Conservation (phyloP, 192 early-diverging fungal species). For the Gaertneriomyces semiglobifer region DNA sequence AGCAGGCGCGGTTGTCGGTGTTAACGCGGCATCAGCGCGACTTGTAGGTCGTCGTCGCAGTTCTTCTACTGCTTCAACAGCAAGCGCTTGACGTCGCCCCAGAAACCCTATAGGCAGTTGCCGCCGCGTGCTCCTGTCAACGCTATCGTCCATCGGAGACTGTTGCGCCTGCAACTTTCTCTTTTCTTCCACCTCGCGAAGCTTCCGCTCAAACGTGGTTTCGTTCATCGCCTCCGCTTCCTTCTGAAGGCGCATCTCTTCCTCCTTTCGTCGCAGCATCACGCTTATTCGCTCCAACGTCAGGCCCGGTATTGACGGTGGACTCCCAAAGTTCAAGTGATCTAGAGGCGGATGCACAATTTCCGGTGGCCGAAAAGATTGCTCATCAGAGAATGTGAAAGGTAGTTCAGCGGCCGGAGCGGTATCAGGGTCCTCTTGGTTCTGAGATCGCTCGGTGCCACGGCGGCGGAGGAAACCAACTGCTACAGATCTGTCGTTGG, state of each 20-base stretch:
- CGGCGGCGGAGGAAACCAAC: slow-evolving; percentile 6
- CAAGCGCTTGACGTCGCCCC: not conserved
- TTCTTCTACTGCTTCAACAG: not conserved
- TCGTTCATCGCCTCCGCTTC: slow-evolving; percentile 32
- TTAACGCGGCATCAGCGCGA: slow-evolving; percentile 14
- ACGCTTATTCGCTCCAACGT: slow-evolving; percentile 35
- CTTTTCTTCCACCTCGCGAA: slow-evolving; percentile 19
- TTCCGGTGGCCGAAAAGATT: not conserved
- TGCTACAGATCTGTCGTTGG: not conserved
- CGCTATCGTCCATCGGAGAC: not conserved
- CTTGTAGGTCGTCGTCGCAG: slow-evolving; percentile 16
- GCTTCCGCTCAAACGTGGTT: slow-evolving; percentile 36
- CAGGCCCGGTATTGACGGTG: not conserved
- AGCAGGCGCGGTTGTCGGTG: too few species aligned
- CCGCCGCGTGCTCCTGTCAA: not conserved
- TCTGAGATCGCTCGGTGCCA: not conserved
- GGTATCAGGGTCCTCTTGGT: not conserved
- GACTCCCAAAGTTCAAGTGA: slow-evolving; percentile 16
- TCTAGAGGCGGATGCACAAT: not conserved
- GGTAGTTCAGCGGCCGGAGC: not conserved
- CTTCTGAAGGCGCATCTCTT: slow-evolving; percentile 31
- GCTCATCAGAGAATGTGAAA: not conserved
- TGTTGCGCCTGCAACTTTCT: not conserved
- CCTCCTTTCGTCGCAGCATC: slow-evolving; percentile 38
- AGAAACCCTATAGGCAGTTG: slow-evolving; percentile 16